Conservation (phyloP, 768 basidiomycete genomes). For the Suillus bovinus region DNA sequence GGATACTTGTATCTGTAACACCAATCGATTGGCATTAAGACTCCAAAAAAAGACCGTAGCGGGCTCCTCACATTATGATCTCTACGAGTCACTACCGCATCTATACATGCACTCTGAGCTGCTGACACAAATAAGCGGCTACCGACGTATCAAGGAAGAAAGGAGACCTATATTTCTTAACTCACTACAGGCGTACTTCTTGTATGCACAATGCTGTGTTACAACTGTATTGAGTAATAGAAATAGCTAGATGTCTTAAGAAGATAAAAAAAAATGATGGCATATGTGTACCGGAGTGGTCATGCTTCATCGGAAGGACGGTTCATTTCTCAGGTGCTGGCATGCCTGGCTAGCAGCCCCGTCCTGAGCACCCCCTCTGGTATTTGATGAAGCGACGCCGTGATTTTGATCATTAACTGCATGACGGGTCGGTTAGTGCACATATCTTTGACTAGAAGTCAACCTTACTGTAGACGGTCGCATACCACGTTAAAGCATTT, state of each 20-base stretch:
- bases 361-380: not conserved
- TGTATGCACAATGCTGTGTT: not conserved
- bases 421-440: not conserved
- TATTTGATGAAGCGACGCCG: not conserved
- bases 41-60: too few relatives aligned
- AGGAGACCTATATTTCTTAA: too few relatives aligned
- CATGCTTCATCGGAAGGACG: not conserved
- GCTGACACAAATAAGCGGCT: too few relatives aligned
- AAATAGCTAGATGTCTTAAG: too few relatives aligned
- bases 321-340: not conserved
- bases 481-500: not conserved
- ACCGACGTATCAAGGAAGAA: not conserved
- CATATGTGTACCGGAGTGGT: not conserved
- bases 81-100: too few relatives aligned
- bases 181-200: not conserved
- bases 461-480: not conserved
- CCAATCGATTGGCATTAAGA: too few relatives aligned
- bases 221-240: not conserved
- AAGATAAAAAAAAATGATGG: too few relatives aligned
- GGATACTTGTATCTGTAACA: too few relatives aligned
- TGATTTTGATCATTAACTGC: not conserved
- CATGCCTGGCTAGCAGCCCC: not conserved
- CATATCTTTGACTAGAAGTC: too few relatives aligned
- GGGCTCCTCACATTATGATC: too few relatives aligned
- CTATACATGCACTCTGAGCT: too few relatives aligned